Evolutionary conservation across 106 monocot species (phyloP).

Genomic region (Xerophyta viscosa): DNA sequence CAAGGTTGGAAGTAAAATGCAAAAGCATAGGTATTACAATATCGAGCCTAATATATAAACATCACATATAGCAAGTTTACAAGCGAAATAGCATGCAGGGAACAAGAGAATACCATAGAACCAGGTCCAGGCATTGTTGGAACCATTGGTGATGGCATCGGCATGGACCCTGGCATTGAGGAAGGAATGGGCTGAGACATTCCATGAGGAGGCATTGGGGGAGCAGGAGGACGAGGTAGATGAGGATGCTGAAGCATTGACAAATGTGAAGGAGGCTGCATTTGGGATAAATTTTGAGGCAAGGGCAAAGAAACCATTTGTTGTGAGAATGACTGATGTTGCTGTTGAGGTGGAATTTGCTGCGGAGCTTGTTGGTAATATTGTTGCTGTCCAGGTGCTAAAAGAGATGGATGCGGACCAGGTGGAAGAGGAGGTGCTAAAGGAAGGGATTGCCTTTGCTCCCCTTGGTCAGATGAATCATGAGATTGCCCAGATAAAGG

Average conservation of each 20-base stretch:
- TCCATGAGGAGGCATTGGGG: slow-evolving; percentile 32
- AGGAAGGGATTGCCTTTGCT: slow-evolving; percentile 50
- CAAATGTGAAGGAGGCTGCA: slow-evolving; percentile 65
- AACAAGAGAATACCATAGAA: slow-evolving; percentile 54
- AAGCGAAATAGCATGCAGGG: no score
- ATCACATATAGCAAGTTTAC: no score
- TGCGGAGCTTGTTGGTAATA: slow-evolving; percentile 43
- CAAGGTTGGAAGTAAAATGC: no score
- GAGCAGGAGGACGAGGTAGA: slow-evolving; percentile 37
- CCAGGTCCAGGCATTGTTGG: slow-evolving; percentile 41
- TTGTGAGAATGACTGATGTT: slow-evolving; percentile 38
- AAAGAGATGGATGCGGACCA: slow-evolving; percentile 88
- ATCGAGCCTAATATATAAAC: no score
- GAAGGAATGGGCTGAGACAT: slow-evolving; percentile 19
- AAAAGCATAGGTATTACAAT: no score
- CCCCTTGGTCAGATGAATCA: slow-evolving; percentile 76
- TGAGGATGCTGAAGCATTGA: slow-evolving; percentile 43
- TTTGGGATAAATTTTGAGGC: slow-evolving; percentile 50
- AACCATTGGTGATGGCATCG: slow-evolving; percentile 41
- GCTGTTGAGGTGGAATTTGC: slow-evolving; percentile 44
- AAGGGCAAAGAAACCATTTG: slow-evolving; percentile 47
- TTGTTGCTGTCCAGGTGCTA: slow-evolving; percentile 67
- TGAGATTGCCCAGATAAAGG: slow-evolving; percentile 40
- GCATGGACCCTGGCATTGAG: slow-evolving; percentile 29
- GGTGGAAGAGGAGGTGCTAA: slow-evolving; percentile 93